Evolutionary conservation across 129 eudicot genomes (phyloP), one percentile per base, ranked within the genome.

Genomic region (Silybum marianum): DNA sequence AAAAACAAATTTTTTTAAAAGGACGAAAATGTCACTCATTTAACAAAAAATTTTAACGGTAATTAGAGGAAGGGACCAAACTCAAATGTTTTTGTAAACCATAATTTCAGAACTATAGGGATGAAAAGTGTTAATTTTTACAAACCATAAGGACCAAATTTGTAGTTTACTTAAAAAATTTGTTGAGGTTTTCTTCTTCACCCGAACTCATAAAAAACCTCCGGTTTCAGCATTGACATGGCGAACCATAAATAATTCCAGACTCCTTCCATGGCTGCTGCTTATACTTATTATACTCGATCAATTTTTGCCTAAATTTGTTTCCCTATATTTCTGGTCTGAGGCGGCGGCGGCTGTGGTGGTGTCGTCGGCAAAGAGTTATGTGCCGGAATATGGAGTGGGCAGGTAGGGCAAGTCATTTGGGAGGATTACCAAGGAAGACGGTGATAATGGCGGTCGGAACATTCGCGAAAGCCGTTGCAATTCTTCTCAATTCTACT

Each of bases 381-480:
- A 82, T 82, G 85, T 72, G 38, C 14, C 77, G 90, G 83, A 87
- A 46, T 75, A 95, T 92, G 98, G 90, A 90, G 77, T 95, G 97
- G 96, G 97, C 98, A 71, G 93, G 87, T 21, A 79, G 83, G 10
- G 89, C 84, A 8, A 91, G 85, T 63, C 99, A 92, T 88, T 32
- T 92, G 78, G 80, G 88, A 71, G 99, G 99, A 3, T 26, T 92
- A 74, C 99, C 99, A 0, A 77, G 97, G 75, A 92, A 85, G 78
- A 75, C 89, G 51, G 86, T 87, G 24, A 79, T 95, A 78, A 79
- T 25, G 79, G 94, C 89, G 0, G 97, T 88, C 40, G 99, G 97
- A 32, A 63, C 88, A 9, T 89, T 95, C 79, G 90, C 99, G 0
- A 95, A 95, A 80, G 84, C 85, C 19, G 92, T 92, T 38, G 96